Conservation (phyloP, 306 rosid genomes). For the Purshia tridentata region DNA sequence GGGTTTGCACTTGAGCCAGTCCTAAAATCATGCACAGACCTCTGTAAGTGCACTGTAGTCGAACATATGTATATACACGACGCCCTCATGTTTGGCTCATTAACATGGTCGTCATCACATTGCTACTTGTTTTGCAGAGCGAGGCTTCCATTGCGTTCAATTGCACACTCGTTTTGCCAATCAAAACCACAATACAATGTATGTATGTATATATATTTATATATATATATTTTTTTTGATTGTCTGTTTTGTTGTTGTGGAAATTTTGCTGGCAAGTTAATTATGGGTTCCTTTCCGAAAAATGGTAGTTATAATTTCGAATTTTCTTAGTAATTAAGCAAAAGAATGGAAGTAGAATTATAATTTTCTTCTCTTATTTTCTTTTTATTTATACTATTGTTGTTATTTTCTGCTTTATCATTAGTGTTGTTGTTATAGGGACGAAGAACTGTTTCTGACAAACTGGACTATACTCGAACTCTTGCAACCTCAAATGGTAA, state of each 20-base stretch:
- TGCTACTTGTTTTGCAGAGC: conserved; percentile 29
- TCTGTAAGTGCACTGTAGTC: conserved; percentile 22
- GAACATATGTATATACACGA: not conserved
- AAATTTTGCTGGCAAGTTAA: no score
- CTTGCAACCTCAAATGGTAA: conserved; percentile 24
- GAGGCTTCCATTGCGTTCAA: conserved; percentile 36
- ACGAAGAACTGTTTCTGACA: conserved; percentile 20
- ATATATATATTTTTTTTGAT: no score
- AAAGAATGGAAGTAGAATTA: no score
- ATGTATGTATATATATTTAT: not conserved
- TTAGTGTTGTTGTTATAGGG: conserved; percentile 18
- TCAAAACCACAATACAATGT: conserved; percentile 39
- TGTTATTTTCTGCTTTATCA: not conserved
- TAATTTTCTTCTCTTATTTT: not conserved
- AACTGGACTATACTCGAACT: conserved; percentile 12
- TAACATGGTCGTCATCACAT: not conserved
- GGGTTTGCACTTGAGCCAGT: not conserved
- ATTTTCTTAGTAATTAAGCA: no score
- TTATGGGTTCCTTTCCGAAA: no score
- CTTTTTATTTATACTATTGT: not conserved
- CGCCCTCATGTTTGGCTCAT: not conserved
- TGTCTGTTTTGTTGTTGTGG: no score
- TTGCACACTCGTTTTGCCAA: conserved; percentile 28
- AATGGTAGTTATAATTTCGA: no score
- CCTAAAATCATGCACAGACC: conserved; percentile 24